Evolutionary conservation across 176 grass and related monocot genomes (phyloP), one percentile per base, ranked within the genome.

Genomic region (Oryza brachyantha): DNA sequence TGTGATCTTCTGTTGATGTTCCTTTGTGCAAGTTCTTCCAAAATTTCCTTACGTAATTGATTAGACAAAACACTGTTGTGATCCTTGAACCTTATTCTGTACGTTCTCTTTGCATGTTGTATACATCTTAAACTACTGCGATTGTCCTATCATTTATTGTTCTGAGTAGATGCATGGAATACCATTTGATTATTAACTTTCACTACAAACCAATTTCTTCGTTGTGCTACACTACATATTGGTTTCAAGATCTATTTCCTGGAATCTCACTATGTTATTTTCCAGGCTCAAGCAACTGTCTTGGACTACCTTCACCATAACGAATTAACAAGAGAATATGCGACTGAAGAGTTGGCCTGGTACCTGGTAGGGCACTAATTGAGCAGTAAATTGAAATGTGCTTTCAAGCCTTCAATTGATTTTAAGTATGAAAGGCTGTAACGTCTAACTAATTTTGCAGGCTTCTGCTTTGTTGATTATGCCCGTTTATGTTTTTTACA

Each of bases 331-430:
- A 99, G 93, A 86, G 29, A 83, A 42, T 83, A 89, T 89, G 96
- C 45, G 19, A 93, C 88, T n/a, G 86, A 89, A 66, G 92, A 96
- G 84, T 74, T 96, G 58, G 84, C 89, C 29, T 99, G 92, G 96
- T 99, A 86, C 75, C 70, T 99, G 90, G 96, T 99, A 89, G 55
- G 37, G 50, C 66, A 77, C 32, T 13, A 28, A 40, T 37, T 74
- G n/a, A 88, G 82, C 36, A 34, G 76, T 79, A n/a, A 73, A 22
- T 74, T 68, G 75, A 65, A 74, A 8, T 68, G 39, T 66, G 37
- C 48, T 66, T n/a, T n/a, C n/a, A n/a, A n/a, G n/a, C n/a, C n/a
- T n/a, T 58, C 68, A 39, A 80, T 16, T 81, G 70, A 13, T 86
- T 71, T 29, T 66, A 82, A 79, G 79, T 70, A 68, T n/a, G 39